Evolutionary conservation across 2,329 filamentous ascomycete species (phyloP), one percentile per base, ranked within the genome.

Genomic region (Ilyonectria sp.): DNA sequence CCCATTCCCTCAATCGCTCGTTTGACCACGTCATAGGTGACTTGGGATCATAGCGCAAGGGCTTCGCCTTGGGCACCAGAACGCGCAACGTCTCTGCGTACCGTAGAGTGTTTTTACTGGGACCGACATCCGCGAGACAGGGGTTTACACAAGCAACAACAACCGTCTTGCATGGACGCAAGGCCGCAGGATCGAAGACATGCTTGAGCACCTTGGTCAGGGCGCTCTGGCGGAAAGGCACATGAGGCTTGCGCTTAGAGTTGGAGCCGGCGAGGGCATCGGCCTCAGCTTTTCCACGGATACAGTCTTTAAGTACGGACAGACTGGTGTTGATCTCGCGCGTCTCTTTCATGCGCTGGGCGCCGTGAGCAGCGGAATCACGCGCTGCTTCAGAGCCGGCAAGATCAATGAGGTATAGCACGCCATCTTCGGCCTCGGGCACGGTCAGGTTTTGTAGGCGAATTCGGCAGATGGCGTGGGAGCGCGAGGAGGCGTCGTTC

Each of bases 241-340:
- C 77, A 59, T 84, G 81, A 0, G 77, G 74, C 56, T 77, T 78
- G 71, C 80, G 82, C 67, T 73, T 53, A 10, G 49, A 52, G 8
- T 63, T 26, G 7, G 75, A 43, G 1, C 40, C 40, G 15, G 40
- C 40, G 40, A 43, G 40, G 40, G 40, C 74, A 49, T 85, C 81
- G 0, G 78, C 69, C 40, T 79, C 73, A 0, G 82, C 81, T 46
- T 82, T 81, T 1, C 81, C 83, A 1, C 85, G 81, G 53, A 88
- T 87, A 62, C 85, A 87, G 68, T 87, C 85, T 64, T 87, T 87
- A 1, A 88, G 79, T 0, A 84, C 80, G 0, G 84, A 86, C 0
- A 87, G 78, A 64, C 84, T 86, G 9, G 76, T 79, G 70, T 86
- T 86, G 76, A 86, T 86, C 72, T 86, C 81, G 10, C 79, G 77